These are phyloP conservation scores for Cantharellus cinnabarinus DNA, from an alignment of 768 basidiomycete species.

Conservation along the genomic window DNA sequence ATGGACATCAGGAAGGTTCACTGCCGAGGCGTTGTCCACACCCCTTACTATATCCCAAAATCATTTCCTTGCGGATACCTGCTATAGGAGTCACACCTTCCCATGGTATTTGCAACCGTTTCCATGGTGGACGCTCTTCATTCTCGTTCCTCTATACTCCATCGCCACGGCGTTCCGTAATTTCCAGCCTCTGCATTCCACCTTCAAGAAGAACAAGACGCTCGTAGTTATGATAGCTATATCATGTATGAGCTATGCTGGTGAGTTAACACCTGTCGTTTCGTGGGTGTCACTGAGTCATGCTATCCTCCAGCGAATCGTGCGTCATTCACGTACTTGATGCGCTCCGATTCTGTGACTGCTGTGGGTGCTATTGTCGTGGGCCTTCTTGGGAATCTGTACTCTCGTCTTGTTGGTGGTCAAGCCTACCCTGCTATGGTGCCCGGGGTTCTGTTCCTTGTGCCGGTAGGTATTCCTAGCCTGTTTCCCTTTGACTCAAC, in stretches of 20 bases:
- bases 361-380: conserved; percentile 55
- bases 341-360: conserved; percentile 64
- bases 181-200: conserved; percentile 32
- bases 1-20: not conserved
- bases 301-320: conserved; percentile 65
- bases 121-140: conserved; percentile 54
- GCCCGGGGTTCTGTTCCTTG: conserved; percentile 68
- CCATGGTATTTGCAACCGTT: conserved; percentile 71
- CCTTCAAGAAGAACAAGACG: conserved; percentile 29
- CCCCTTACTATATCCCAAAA: not conserved
- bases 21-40: not conserved
- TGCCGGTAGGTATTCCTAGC: conserved; percentile 38
- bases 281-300: conserved; percentile 23
- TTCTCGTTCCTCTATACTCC: conserved; percentile 61
- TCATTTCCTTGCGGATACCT: conserved; percentile 23
- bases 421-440: conserved; percentile 63
- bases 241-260: conserved; percentile 49
- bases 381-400: conserved; percentile 1
- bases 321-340: conserved; percentile 30
- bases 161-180: conserved; percentile 53
- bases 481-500: not conserved
- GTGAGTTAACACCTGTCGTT: not conserved
- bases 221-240: conserved; percentile 75
- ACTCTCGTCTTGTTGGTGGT: not conserved
- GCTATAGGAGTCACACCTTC: conserved; percentile 42